A percentile compares a stretch with the other conserved stretches of the same genome.
Conservation (phyloP, 257 asterid genomes). For the Gardenia jasminoides region DNA sequence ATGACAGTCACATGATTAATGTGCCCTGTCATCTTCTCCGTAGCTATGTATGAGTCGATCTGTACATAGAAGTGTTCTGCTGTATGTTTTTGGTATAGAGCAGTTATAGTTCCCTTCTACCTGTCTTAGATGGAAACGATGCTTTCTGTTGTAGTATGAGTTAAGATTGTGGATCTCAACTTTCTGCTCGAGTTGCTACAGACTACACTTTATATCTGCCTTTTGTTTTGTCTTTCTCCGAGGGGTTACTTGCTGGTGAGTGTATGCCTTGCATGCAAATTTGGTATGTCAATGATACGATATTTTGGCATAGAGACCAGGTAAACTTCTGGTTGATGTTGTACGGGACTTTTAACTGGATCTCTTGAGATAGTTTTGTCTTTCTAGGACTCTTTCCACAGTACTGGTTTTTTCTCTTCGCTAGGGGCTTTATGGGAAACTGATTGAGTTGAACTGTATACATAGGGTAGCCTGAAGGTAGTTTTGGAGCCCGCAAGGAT, state of each 20-base stretch:
- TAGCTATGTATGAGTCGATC: not conserved
- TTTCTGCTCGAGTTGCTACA: not conserved
- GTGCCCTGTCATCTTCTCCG: not conserved
- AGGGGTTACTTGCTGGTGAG: not conserved
- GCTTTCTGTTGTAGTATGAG: not conserved
- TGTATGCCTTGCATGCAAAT: not conserved
- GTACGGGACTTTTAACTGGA: not conserved
- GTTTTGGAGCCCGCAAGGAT: too few species aligned
- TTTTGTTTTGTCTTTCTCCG: not conserved
- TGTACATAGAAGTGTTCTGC: not conserved
- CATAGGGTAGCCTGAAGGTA: too few species aligned
- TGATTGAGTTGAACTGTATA: not conserved
- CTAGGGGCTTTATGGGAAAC: not conserved
- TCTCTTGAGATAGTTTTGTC: not conserved
- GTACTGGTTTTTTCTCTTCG: not conserved
- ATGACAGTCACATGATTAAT: constrained; percentile 14
- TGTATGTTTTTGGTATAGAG: not conserved
- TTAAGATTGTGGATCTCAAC: too few species aligned
- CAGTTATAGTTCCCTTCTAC: not conserved
- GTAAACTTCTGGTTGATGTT: not conserved
- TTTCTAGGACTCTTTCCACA: too few species aligned
- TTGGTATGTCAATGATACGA: not conserved
- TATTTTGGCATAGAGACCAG: not conserved
- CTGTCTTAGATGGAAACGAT: not conserved
- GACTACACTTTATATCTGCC: not conserved